These are phyloP conservation scores for Nicotiana obtusifolia DNA, from an alignment of 257 asterid genomes.

Conservation along the genomic window DNA sequence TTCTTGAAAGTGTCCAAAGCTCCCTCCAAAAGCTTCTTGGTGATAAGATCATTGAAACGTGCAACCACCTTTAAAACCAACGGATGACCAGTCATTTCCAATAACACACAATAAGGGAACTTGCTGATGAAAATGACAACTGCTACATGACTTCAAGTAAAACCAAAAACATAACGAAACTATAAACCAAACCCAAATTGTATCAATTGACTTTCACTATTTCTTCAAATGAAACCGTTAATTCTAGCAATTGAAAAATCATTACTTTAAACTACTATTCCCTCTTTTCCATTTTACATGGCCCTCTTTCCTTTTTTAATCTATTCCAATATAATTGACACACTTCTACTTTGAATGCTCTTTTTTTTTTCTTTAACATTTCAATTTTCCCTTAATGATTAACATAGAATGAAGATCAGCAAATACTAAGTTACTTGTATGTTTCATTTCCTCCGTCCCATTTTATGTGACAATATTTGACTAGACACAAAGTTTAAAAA, in stretches of 20 bases:
- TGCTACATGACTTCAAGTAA: neutral
- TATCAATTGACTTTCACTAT: neutral
- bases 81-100: neutral
- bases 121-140: neutral
- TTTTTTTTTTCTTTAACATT: neutral
- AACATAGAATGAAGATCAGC: neutral
- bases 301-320: neutral
- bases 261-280: neutral
- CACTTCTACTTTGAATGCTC: neutral
- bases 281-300: neutral
- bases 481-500: neutral
- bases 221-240: neutral
- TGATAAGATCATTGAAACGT: conserved; percentile 87
- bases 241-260: neutral
- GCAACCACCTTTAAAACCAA: conserved; percentile 72
- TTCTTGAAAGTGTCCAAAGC: conserved; percentile 85
- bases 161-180: neutral
- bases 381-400: neutral
- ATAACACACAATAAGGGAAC: neutral
- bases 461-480: neutral
- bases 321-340: neutral
- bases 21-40: conserved; percentile 80
- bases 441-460: neutral
- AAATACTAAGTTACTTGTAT: neutral
- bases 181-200: neutral